phyloP scores from a whole-genome alignment of 495 filamentous ascomycete species.

The Jackrogersella multiformis region DNA sequence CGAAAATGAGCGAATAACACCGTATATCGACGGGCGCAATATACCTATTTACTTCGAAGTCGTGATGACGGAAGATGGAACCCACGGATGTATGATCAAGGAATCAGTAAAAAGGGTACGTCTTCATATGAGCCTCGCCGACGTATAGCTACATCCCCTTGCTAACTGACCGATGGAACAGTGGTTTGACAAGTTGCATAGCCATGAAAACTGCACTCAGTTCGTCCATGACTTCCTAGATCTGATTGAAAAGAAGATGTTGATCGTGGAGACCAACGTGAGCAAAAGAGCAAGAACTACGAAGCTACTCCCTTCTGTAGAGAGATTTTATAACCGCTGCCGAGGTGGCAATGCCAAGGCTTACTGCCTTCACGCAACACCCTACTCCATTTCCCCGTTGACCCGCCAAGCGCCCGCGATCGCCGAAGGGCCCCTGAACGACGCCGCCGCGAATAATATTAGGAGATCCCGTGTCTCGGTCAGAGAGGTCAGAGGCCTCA shows the following conservation, averaged over 20 bases:
- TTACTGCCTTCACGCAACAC: slow-evolving; percentile 2
- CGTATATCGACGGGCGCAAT: neutral
- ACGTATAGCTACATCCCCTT: neutral
- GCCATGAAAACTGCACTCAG: neutral
- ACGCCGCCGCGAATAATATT: neutral
- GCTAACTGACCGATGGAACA: neutral
- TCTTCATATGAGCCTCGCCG: neutral
- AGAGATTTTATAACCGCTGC: neutral
- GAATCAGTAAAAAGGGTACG: neutral
- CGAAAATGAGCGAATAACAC: neutral
- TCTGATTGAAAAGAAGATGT: slow-evolving; percentile 6
- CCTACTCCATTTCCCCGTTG: neutral
- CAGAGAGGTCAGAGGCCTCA: neutral
- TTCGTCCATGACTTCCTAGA: slow-evolving; percentile 15
- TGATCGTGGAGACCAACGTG: slow-evolving; percentile 3
- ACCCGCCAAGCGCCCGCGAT: neutral
- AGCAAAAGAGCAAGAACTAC: slow-evolving; percentile 6
- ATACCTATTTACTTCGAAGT: slow-evolving; percentile 14
- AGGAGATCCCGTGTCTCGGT: neutral
- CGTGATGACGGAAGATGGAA: neutral
- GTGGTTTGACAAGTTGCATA: slow-evolving; percentile 7
- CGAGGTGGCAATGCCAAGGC: neutral
- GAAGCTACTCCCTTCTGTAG: neutral
- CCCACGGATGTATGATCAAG: slow-evolving; percentile 4
- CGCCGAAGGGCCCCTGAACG: neutral